Evolutionary conservation across 805 yeast genomes (phyloP).

Genomic region (Dipodascus albidus): DNA sequence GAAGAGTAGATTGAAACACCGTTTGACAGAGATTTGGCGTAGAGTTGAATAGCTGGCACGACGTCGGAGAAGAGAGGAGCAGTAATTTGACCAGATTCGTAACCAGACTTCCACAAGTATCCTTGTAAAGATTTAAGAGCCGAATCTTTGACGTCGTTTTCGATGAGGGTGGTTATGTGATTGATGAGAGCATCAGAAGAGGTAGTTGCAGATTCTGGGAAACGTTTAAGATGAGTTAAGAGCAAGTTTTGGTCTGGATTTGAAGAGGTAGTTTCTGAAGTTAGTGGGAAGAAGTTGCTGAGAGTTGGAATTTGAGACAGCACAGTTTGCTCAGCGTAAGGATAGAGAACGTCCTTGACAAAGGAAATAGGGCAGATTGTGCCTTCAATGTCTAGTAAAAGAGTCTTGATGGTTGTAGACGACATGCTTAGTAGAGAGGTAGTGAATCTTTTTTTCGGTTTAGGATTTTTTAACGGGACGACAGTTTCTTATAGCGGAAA

Average conservation of each 20-base stretch:
- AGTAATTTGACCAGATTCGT: conserved; percentile 56
- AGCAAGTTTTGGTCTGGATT: conserved; percentile 10
- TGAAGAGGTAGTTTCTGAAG: neutral
- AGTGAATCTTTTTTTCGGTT: too few species aligned
- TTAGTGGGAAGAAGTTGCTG: neutral
- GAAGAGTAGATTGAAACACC: conserved; percentile 70
- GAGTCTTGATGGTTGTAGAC: conserved; percentile 16
- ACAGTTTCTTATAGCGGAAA: too few species aligned
- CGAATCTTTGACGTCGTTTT: conserved; percentile 65
- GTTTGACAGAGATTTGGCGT: conserved; percentile 21
- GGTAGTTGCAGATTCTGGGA: conserved; percentile 30
- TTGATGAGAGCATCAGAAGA: conserved; percentile 27
- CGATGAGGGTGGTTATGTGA: conserved; percentile 49
- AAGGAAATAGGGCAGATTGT: conserved; percentile 87
- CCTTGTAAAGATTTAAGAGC: conserved; percentile 75
- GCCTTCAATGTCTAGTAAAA: conserved; percentile 77
- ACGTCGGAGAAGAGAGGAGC: conserved; percentile 78
- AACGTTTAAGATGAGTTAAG: conserved; percentile 29
- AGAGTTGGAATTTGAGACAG: conserved; percentile 14
- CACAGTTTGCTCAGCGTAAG: conserved; percentile 45
- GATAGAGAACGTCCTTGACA: conserved; percentile 64
- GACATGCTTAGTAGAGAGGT: neutral
- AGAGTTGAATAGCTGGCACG: conserved; percentile 37
- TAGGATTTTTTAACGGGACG: too few species aligned
- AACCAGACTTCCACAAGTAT: conserved; percentile 69